A percentile compares a stretch with the other conserved stretches of the same genome.
Evolutionary conservation across 371 early-diverging fungal genomes (phyloP).

Genomic region (Saksenaea oblongispora): DNA sequence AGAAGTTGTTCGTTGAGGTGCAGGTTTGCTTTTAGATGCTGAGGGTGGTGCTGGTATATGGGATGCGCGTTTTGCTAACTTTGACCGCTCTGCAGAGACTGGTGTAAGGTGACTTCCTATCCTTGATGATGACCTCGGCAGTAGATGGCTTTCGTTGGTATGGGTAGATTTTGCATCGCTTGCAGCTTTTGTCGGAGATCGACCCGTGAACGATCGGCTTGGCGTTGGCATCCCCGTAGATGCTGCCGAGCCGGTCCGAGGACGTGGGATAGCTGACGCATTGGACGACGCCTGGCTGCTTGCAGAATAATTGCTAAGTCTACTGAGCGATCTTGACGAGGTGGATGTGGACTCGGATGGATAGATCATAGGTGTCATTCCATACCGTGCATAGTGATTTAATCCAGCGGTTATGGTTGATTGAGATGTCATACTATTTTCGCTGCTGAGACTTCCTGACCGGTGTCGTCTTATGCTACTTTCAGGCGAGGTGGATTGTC

Average conservation of each 20-base stretch:
- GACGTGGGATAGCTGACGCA: slow-evolving; percentile 7
- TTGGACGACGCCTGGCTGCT: slow-evolving; percentile 15
- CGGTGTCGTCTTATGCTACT: slow-evolving; percentile 10
- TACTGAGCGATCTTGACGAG: slow-evolving; percentile 42
- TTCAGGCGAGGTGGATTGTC: slow-evolving; percentile 6
- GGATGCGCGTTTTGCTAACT: not conserved
- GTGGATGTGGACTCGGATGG: slow-evolving; percentile 40
- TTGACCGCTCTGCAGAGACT: not conserved
- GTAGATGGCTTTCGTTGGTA: not conserved
- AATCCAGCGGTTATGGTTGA: slow-evolving; percentile 33
- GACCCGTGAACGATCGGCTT: not conserved
- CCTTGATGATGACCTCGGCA: slow-evolving; percentile 6
- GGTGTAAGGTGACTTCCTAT: slow-evolving; percentile 2
- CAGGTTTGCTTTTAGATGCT: not conserved
- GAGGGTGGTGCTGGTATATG: not conserved
- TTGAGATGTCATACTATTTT: slow-evolving; percentile 45
- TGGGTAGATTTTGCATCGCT: slow-evolving; percentile 5
- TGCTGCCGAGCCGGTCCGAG: not conserved
- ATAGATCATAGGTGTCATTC: slow-evolving; percentile 38
- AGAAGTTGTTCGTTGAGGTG: slow-evolving; percentile 2
- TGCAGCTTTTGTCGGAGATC: not conserved
- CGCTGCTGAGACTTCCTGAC: slow-evolving; percentile 49
- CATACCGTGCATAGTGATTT: slow-evolving; percentile 32
- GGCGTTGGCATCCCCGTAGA: slow-evolving; percentile 8
- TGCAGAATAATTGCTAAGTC: slow-evolving; percentile 44